These are phyloP conservation scores for Candida dajiaensis DNA, from an alignment of 805 yeast species.

Conservation along the genomic window DNA sequence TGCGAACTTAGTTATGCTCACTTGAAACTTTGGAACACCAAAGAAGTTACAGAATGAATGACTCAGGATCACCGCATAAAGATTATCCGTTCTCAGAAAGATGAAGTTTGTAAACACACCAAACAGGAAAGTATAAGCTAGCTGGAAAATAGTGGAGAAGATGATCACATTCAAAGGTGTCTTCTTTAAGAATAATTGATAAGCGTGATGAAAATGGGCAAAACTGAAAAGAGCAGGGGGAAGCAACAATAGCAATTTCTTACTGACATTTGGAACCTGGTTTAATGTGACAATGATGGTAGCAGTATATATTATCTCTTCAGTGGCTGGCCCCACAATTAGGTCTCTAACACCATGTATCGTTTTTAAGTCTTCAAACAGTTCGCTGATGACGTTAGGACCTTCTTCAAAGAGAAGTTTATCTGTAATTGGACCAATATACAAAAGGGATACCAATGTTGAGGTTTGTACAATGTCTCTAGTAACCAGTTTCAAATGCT, in stretches of 20 bases:
- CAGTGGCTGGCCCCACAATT: slow-evolving; percentile 70
- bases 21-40: slow-evolving; percentile 51
- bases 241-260: slow-evolving; percentile 24
- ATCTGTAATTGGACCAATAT: slow-evolving; percentile 43
- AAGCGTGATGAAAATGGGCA: slow-evolving; percentile 76
- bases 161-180: slow-evolving; percentile 28
- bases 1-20: slow-evolving; percentile 10
- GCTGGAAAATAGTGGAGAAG: slow-evolving; percentile 42
- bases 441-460: slow-evolving; percentile 33
- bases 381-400: slow-evolving; percentile 12
- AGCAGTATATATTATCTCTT: slow-evolving; percentile 66
- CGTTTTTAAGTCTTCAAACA: slow-evolving; percentile 20
- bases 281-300: slow-evolving; percentile 29
- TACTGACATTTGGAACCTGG: slow-evolving; percentile 19
- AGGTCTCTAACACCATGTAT: slow-evolving; percentile 48
- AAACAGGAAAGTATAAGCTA: slow-evolving; percentile 60
- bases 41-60: slow-evolving; percentile 66
- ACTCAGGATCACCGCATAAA: slow-evolving; percentile 51
- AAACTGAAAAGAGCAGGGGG: slow-evolving; percentile 68
- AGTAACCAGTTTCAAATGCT: slow-evolving; percentile 7
- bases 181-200: slow-evolving; percentile 34
- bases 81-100: slow-evolving; percentile 43
- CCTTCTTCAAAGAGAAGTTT: slow-evolving; percentile 23
- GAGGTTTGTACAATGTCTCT: slow-evolving; percentile 18
- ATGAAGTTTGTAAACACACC: slow-evolving; percentile 60